These are phyloP conservation scores for Monosporascus sp. DNA, from an alignment of 2,329 filamentous ascomycete genomes.

Conservation along the genomic window DNA sequence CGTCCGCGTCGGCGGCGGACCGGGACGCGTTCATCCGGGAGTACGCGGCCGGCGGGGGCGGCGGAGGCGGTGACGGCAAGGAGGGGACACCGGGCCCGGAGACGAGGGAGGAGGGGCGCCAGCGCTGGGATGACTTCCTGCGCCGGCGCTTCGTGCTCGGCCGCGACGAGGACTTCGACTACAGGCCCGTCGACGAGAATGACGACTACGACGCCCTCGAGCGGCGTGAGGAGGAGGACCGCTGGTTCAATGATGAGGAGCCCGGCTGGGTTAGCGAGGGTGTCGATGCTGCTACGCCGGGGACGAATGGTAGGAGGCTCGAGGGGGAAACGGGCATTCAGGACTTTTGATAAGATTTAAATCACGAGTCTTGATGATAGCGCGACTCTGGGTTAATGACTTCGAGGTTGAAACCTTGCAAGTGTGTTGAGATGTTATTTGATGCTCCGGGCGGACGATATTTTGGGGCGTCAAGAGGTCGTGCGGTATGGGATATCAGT, in stretches of 20 bases:
- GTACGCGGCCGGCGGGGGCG: constrained; percentile 16
- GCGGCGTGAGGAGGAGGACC: constrained; percentile 61
- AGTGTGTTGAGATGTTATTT: too few relatives aligned
- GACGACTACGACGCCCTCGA: constrained; percentile 62
- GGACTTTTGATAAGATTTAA: constrained; percentile 49
- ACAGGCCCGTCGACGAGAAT: constrained; percentile 62
- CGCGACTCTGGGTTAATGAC: too few relatives aligned
- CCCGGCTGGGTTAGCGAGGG: constrained; percentile 54
- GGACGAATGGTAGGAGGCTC: constrained; percentile 19
- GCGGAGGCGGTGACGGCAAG: constrained; percentile 58
- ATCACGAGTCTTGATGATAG: too few relatives aligned
- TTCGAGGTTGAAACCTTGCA: too few relatives aligned
- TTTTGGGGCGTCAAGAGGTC: too few relatives aligned
- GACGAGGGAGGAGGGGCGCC: constrained; percentile 60
- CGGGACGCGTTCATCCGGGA: constrained; percentile 15
- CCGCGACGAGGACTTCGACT: constrained; percentile 74
- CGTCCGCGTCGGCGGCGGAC: constrained; percentile 8
- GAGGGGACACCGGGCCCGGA: constrained; percentile 39
- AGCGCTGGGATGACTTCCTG: constrained; percentile 68
- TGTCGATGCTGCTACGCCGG: constrained; percentile 15
- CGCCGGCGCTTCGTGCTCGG: constrained; percentile 69
- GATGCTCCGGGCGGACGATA: too few relatives aligned
- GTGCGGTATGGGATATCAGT: too few relatives aligned
- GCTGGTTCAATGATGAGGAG: constrained; percentile 76
- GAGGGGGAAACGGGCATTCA: constrained; percentile 65